A percentile compares a stretch with the other conserved stretches of the same genome.
Evolutionary conservation across 2,329 filamentous ascomycete genomes (phyloP).

Genomic region (Fusarium albosuccineum): DNA sequence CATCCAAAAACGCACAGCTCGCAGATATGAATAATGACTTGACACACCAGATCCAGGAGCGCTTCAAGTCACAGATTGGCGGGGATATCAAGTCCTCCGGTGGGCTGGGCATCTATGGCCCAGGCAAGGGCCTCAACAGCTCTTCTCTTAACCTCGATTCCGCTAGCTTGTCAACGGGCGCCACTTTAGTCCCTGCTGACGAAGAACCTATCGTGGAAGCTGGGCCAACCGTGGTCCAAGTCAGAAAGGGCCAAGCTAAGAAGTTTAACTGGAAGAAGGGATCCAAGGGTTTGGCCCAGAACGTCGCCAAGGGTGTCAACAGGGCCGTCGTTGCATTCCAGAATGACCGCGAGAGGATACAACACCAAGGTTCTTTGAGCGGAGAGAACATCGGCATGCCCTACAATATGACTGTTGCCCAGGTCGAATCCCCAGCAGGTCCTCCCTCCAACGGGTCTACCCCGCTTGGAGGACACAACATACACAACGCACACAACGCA

Average conservation of each 20-base stretch:
- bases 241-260: slow-evolving; percentile 92
- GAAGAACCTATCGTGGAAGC: slow-evolving; percentile 77
- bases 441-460: slow-evolving; percentile 45
- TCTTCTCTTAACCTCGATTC: slow-evolving; percentile 66
- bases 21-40: slow-evolving; percentile 96
- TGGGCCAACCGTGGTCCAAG: slow-evolving; percentile 94
- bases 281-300: slow-evolving; percentile 92
- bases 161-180: slow-evolving; percentile 67
- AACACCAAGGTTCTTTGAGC: slow-evolving; percentile 65
- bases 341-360: slow-evolving; percentile 68
- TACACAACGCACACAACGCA: slow-evolving; percentile 38
- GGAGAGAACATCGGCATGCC: slow-evolving; percentile 77
- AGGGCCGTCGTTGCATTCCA: slow-evolving; percentile 85
- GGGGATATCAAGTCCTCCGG: slow-evolving; percentile 63
- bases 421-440: slow-evolving; percentile 62
- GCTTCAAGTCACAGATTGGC: slow-evolving; percentile 84
- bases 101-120: slow-evolving; percentile 69
- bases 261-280: slow-evolving; percentile 99
- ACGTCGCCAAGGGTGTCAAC: slow-evolving; percentile 93
- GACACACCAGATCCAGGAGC: slow-evolving; percentile 92
- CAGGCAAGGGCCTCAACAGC: slow-evolving; percentile 64
- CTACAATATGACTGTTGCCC: slow-evolving; percentile 75
- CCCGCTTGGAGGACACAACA: slow-evolving; percentile 29
- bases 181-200: slow-evolving; percentile 71
- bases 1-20: slow-evolving; percentile 92